Percentiles rank a stretch among this genome's conserved stretches.
Evolutionary conservation across 352 stramenopile species (phyloP).

Genomic region (Phytopythium oedochilum): DNA sequence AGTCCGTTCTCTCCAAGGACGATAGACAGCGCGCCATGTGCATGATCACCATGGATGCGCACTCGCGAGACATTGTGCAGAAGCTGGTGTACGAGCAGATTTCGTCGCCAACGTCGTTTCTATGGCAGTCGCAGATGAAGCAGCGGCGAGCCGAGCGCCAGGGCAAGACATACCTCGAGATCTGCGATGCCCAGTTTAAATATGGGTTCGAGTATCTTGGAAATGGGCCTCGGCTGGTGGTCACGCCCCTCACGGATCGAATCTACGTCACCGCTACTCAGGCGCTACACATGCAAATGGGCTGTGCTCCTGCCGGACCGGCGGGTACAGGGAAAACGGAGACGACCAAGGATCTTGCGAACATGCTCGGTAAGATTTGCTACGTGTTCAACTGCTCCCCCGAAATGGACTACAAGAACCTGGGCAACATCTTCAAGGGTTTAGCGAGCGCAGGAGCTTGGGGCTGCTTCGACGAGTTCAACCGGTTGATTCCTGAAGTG

Average conservation of each 20-base stretch:
- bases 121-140: constrained; percentile 95
- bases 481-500: constrained; percentile 90
- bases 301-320: constrained; percentile 90
- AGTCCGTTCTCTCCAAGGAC: constrained; percentile 71
- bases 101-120: constrained; percentile 62
- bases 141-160: constrained; percentile 39
- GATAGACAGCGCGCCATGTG: constrained; percentile 93
- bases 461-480: constrained; percentile 97
- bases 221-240: constrained; percentile 91
- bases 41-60: constrained; percentile 94
- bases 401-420: constrained; percentile 95
- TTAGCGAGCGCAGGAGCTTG: constrained; percentile 90
- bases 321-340: constrained; percentile 94
- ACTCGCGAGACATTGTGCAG: constrained; percentile 89
- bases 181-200: constrained; percentile 90
- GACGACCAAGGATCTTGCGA: constrained; percentile 93
- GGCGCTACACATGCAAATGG: constrained; percentile 93
- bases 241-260: constrained; percentile 93
- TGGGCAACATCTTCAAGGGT: constrained; percentile 96
- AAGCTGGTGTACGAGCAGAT: constrained; percentile 89
- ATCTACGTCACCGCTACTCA: constrained; percentile 96
- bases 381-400: constrained; percentile 95
- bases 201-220: constrained; percentile 96
- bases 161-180: constrained; percentile 71
- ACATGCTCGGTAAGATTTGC: constrained; percentile 90